phyloP scores from a whole-genome alignment of 176 grass and related monocot genomes.

The Olyra latifolia region DNA sequence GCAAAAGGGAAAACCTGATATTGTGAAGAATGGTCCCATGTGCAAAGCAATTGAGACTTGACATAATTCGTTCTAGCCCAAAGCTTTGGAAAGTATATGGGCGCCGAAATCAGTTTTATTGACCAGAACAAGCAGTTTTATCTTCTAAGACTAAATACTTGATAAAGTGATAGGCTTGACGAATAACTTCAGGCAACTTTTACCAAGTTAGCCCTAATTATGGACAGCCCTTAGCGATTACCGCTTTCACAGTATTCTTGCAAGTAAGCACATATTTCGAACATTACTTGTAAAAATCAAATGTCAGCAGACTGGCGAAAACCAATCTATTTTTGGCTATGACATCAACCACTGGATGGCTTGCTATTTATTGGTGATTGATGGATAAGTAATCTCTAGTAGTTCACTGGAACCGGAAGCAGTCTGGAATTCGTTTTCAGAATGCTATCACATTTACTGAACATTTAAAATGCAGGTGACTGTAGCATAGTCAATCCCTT shows the following conservation, averaged over 20 bases:
- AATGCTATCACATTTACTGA: not conserved
- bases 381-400: not conserved
- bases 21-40: not conserved
- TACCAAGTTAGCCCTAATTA: not conserved
- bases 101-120: not conserved
- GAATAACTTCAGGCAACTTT: not conserved
- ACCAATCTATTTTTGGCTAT: not conserved
- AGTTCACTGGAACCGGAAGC: not conserved
- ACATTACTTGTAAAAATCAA: not conserved
- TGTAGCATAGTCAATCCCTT: too few species aligned
- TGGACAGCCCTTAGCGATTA: not conserved
- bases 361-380: not conserved
- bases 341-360: not conserved
- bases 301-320: not conserved
- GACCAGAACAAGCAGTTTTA: not conserved
- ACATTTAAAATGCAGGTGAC: too few species aligned
- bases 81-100: not conserved
- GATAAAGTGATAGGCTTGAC: not conserved
- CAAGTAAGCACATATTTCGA: not conserved
- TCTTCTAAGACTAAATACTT: not conserved
- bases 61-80: not conserved
- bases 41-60: not conserved
- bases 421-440: not conserved
- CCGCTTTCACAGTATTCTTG: not conserved
- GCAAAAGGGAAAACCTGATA: not conserved